Conservation (phyloP, 768 basidiomycete genomes). For the Hericium rajendrae region DNA sequence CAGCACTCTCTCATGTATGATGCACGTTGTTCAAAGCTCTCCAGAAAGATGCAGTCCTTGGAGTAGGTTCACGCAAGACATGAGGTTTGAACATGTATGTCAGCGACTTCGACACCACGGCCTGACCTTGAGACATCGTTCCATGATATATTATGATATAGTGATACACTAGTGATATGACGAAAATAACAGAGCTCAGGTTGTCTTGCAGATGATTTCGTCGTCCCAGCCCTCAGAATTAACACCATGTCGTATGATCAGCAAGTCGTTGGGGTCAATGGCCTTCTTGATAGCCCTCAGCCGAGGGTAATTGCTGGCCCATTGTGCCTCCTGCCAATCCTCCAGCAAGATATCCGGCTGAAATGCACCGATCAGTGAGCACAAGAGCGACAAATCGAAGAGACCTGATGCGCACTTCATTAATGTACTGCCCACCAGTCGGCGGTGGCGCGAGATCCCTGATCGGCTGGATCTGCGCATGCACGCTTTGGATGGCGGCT, state of each 20-base stretch:
- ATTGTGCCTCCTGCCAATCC: constrained; percentile 8
- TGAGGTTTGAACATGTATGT: too few relatives aligned
- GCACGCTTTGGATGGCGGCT: background rate
- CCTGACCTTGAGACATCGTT: too few relatives aligned
- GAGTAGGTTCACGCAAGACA: too few relatives aligned
- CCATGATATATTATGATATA: too few relatives aligned
- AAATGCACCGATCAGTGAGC: background rate
- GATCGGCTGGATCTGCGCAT: background rate
- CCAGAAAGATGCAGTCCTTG: too few relatives aligned
- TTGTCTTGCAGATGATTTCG: background rate
- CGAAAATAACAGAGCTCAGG: constrained; percentile 16
- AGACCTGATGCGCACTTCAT: background rate
- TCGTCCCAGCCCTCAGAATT: background rate
- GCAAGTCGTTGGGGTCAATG: constrained; percentile 7
- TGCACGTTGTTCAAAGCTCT: too few relatives aligned
- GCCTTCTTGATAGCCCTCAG: constrained; percentile 10
- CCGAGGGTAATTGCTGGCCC: constrained; percentile 12
- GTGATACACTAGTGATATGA: too few relatives aligned
- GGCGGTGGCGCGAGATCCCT: background rate
- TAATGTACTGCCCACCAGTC: background rate
- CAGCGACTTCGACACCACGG: too few relatives aligned
- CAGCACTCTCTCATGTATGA: too few relatives aligned
- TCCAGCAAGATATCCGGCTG: constrained; percentile 5
- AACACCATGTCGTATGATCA: background rate
- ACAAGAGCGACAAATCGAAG: too few relatives aligned